phyloP scores from a whole-genome alignment of 805 yeast species.

The Pichia manshurica region DNA sequence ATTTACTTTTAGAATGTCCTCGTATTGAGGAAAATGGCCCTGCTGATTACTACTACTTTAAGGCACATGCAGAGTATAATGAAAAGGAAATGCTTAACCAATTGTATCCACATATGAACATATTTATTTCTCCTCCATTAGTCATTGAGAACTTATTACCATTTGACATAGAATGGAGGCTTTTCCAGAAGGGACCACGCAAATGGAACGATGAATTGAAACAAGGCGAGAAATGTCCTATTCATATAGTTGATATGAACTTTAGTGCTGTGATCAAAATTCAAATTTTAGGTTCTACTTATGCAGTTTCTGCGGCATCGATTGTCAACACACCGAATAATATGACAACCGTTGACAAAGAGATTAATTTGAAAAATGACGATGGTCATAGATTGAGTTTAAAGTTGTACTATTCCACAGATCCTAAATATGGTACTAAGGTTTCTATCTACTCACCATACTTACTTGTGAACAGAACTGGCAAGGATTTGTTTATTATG shows the following conservation, averaged over 20 bases:
- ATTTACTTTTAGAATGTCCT: constrained; percentile 57
- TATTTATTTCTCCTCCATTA: constrained; percentile 77
- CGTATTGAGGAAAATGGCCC: constrained; percentile 33
- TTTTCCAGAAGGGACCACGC: constrained; percentile 68
- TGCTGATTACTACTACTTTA: constrained; percentile 46
- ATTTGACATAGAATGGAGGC: constrained; percentile 64
- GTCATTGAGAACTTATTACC: constrained; percentile 83
- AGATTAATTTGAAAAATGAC: constrained; percentile 42
- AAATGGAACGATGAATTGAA: constrained; percentile 60
- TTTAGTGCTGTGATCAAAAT: constrained; percentile 56
- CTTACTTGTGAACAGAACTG: constrained; percentile 75
- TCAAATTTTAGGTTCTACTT: constrained; percentile 56
- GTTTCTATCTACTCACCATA: constrained; percentile 81
- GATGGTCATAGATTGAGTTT: constrained; percentile 67
- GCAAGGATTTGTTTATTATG: constrained; percentile 54
- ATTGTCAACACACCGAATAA: constrained; percentile 53
- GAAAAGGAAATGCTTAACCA: constrained; percentile 62
- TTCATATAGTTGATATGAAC: constrained; percentile 74
- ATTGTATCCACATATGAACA: constrained; percentile 78
- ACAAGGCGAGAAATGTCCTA: constrained; percentile 62
- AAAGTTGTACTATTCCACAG: constrained; percentile 54
- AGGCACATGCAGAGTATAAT: constrained; percentile 62
- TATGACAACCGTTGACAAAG: constrained; percentile 29
- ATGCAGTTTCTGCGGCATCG: constrained; percentile 63
- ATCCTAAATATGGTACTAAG: constrained; percentile 51